A percentile compares a stretch with the other conserved stretches of the same genome.
Evolutionary conservation across 129 eudicot species (phyloP).

Genomic region (Saposhnikovia divaricata): DNA sequence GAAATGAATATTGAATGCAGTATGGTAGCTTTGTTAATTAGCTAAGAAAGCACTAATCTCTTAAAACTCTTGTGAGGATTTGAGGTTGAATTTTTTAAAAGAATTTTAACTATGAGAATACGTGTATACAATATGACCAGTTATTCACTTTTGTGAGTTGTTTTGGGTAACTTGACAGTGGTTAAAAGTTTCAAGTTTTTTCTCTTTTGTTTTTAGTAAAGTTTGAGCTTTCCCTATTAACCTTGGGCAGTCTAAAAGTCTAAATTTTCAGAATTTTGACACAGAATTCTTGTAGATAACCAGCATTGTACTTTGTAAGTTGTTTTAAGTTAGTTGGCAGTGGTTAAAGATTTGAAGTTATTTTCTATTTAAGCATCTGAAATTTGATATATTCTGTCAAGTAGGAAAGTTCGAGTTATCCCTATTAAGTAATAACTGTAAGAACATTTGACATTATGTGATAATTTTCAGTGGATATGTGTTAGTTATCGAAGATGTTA

Average conservation of each 20-base stretch:
- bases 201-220: neutral
- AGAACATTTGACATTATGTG: neutral
- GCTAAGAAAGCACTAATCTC: neutral
- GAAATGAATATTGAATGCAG: neutral
- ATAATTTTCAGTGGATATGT: neutral
- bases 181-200: neutral
- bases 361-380: neutral
- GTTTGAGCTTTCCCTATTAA: neutral
- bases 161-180: neutral
- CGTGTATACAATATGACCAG: neutral
- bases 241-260: neutral
- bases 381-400: neutral
- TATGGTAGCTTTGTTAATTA: neutral
- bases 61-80: neutral
- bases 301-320: neutral
- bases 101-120: too few species aligned
- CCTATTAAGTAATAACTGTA: neutral
- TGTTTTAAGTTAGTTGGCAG: neutral
- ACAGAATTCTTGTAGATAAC: neutral
- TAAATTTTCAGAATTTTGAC: neutral
- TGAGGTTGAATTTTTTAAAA: neutral
- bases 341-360: neutral
- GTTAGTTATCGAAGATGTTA: neutral
- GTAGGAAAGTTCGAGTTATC: neutral
- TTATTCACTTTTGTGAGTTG: neutral